Evolutionary conservation across 2,329 filamentous ascomycete species (phyloP).

Genomic region (Talaromyces verruculosus): DNA sequence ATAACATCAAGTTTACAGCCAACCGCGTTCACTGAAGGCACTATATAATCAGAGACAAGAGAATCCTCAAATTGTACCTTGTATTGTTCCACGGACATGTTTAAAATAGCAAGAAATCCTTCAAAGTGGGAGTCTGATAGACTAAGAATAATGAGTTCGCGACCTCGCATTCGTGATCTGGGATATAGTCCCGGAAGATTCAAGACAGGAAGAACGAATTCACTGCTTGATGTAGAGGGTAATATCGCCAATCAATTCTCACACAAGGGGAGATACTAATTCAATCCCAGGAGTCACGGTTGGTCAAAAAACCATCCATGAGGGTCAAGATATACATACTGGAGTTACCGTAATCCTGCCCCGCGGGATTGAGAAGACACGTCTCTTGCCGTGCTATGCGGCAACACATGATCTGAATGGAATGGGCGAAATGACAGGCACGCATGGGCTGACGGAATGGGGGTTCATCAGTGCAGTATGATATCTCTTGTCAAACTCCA

Average conservation of each 20-base stretch:
- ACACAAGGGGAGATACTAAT: background rate
- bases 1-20: background rate
- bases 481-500: background rate
- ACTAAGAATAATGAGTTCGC: background rate
- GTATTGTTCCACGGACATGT: background rate
- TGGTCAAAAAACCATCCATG: slow-evolving; percentile 12
- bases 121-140: background rate
- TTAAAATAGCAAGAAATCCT: background rate
- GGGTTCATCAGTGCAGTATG: slow-evolving; percentile 10
- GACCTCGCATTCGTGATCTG: slow-evolving; percentile 11
- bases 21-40: background rate
- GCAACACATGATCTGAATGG: slow-evolving; percentile 15
- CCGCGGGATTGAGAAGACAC: slow-evolving; percentile 4
- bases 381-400: slow-evolving; percentile 11
- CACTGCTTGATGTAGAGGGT: slow-evolving; percentile 16
- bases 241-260: no score
- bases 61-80: background rate
- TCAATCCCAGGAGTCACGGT: slow-evolving; percentile 2
- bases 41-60: background rate
- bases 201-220: slow-evolving; percentile 7
- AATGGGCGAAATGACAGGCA: slow-evolving; percentile 15
- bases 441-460: slow-evolving; percentile 6
- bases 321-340: slow-evolving; percentile 12
- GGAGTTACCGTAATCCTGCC: slow-evolving; percentile 15
- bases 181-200: slow-evolving; percentile 10